phyloP scores from a whole-genome alignment of 139 green algal species.

The Chlamydomonas sphaeroides region DNA sequence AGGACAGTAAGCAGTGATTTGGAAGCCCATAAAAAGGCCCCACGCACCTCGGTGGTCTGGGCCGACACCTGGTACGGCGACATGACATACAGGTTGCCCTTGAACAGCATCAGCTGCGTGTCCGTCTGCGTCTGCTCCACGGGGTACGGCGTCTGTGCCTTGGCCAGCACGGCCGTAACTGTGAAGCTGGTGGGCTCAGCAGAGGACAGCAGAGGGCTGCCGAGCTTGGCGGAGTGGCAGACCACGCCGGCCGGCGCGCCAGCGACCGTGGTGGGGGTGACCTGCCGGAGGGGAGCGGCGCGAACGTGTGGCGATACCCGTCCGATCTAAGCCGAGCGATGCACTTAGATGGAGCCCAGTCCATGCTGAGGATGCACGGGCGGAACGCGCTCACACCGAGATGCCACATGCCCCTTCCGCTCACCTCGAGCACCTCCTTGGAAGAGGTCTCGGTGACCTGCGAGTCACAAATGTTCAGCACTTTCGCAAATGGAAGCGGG shows the following conservation, averaged over 20 bases:
- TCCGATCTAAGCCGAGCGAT: no score
- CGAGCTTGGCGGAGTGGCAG: constrained; percentile 61
- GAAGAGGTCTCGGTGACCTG: not conserved
- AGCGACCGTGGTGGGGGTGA: not conserved
- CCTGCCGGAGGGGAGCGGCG: not conserved
- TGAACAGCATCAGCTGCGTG: constrained; percentile 76
- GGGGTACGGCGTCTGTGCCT: constrained; percentile 69
- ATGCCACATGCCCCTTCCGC: not conserved
- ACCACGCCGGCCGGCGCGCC: constrained; percentile 47
- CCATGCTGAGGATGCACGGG: not conserved
- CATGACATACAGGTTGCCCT: constrained; percentile 63
- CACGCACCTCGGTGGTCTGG: constrained; percentile 71
- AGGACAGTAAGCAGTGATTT: no score
- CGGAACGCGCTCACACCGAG: no score
- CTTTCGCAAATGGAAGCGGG: no score
- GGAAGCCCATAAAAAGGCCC: no score
- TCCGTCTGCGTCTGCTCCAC: constrained; percentile 75
- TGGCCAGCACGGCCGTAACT: constrained; percentile 50
- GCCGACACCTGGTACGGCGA: constrained; percentile 73
- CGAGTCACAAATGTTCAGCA: no score
- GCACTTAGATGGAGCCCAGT: not conserved
- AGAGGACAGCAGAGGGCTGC: constrained; percentile 21
- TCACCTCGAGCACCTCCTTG: constrained; percentile 25
- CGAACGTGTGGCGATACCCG: no score
- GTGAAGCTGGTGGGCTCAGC: constrained; percentile 33